Evolutionary conservation across 2,329 filamentous ascomycete species (phyloP).

Genomic region (Macroventuria anomochaeta): DNA sequence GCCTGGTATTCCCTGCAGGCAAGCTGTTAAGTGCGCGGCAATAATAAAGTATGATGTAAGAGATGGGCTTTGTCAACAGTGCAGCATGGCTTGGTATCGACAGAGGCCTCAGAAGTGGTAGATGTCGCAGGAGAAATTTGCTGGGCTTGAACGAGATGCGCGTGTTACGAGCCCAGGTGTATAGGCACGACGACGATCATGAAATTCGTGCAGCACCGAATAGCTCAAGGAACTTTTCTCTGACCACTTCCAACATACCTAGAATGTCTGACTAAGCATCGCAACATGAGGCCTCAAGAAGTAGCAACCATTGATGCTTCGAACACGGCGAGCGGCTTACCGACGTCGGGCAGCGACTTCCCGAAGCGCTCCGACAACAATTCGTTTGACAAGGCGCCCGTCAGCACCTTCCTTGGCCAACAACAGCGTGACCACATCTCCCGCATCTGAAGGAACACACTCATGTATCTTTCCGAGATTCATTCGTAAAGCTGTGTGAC

Average conservation of each 20-base stretch:
- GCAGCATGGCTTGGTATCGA: not conserved
- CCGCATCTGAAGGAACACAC: not conserved
- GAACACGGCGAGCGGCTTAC: not conserved
- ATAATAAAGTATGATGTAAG: not conserved
- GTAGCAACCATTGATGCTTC: not conserved
- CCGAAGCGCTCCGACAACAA: not conserved
- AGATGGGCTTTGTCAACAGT: not conserved
- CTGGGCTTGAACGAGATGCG: too few relatives aligned
- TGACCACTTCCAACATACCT: not conserved
- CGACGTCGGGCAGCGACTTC: not conserved
- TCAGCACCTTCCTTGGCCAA: slow-evolving; percentile 2
- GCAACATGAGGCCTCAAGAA: not conserved
- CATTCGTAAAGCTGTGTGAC: not conserved
- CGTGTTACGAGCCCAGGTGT: too few relatives aligned
- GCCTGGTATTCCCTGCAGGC: not conserved
- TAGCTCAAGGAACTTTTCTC: not conserved
- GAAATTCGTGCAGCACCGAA: too few relatives aligned
- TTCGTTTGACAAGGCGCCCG: not conserved
- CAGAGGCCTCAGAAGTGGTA: not conserved
- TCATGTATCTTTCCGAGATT: not conserved
- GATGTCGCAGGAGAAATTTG: too few relatives aligned
- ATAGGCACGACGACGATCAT: too few relatives aligned
- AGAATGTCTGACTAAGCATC: not conserved
- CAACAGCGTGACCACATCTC: not conserved
- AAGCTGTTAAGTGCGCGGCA: not conserved